A percentile compares a stretch with the other conserved stretches of the same genome.
Evolutionary conservation across 345 rosid species (phyloP).

Genomic region (Abelmoschus esculentus): DNA sequence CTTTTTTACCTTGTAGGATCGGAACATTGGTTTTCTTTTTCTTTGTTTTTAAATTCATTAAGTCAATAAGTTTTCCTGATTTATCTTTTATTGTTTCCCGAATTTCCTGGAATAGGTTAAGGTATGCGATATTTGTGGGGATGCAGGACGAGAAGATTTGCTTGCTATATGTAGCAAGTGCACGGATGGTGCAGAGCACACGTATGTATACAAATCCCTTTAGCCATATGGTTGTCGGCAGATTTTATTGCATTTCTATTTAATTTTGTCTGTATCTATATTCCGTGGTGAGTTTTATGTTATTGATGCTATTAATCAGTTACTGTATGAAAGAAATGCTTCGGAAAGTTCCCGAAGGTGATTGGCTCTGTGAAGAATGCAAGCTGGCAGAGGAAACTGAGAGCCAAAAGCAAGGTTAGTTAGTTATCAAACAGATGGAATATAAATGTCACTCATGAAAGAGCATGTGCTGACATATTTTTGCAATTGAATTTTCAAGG

Average conservation of each 20-base stretch:
- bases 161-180: too few relatives aligned
- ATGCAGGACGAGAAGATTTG: slow-evolving; percentile 98
- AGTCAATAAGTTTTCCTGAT: not conserved
- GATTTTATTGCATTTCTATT: slow-evolving; percentile 1
- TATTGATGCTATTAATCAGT: slow-evolving; percentile 38
- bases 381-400: slow-evolving; percentile 65
- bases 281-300: slow-evolving; percentile 10
- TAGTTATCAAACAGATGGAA: slow-evolving; percentile 16
- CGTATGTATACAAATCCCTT: slow-evolving; percentile 44
- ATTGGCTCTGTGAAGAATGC: slow-evolving; percentile 99
- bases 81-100: not conserved
- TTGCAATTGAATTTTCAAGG: slow-evolving; percentile 30
- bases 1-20: not conserved
- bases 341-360: slow-evolving; percentile 73
- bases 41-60: not conserved
- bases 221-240: slow-evolving; percentile 1
- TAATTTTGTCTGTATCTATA: not conserved
- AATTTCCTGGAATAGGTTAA: slow-evolving; percentile 63
- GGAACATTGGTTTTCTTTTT: not conserved
- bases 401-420: slow-evolving; percentile 62
- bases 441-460: not conserved
- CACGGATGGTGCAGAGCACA: slow-evolving; percentile 99
- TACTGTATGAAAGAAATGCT: slow-evolving; percentile 96
- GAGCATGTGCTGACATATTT: slow-evolving; percentile 5
- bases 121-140: slow-evolving; percentile 99